phyloP scores from a whole-genome alignment of 768 basidiomycete genomes.

The Multifurca ochricompacta region DNA sequence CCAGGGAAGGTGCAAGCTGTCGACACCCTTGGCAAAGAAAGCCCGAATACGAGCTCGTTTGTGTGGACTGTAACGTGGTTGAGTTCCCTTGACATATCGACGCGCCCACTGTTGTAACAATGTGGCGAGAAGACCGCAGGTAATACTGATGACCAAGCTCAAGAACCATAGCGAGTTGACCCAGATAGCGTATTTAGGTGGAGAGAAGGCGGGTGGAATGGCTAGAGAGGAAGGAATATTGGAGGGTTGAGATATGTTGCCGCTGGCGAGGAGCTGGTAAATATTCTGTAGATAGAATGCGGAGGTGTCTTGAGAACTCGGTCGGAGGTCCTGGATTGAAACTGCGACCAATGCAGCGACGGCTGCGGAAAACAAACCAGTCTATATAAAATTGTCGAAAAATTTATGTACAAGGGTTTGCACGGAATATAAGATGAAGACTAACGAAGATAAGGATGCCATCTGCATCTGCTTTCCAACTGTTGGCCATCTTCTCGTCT shows the following conservation, averaged over 20 bases:
- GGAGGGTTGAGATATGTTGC: not conserved
- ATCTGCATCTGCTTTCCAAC: conserved; percentile 5
- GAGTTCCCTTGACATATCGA: not conserved
- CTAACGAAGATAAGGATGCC: conserved; percentile 5
- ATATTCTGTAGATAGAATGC: conserved; percentile 1
- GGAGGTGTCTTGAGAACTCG: not conserved
- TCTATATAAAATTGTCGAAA: no score
- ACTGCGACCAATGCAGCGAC: not conserved
- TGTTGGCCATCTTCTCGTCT: not conserved
- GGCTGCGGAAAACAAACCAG: not conserved
- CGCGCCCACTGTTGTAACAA: conserved; percentile 4
- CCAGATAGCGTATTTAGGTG: not conserved
- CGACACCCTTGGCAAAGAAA: not conserved
- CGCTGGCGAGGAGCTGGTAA: not conserved
- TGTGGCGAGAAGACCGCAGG: not conserved
- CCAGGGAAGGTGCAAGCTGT: not conserved
- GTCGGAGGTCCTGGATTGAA: not conserved
- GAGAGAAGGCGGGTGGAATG: not conserved
- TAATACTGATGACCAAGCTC: conserved; percentile 5
- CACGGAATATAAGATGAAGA: no score
- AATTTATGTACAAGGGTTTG: no score
- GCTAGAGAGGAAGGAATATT: not conserved
- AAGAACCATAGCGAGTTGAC: conserved; percentile 7
- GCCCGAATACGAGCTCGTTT: not conserved
- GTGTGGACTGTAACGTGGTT: not conserved